Base-by-base conservation (phyloP, 2,329 filamentous ascomycete species). In the Metarhizium humberi region DNA sequence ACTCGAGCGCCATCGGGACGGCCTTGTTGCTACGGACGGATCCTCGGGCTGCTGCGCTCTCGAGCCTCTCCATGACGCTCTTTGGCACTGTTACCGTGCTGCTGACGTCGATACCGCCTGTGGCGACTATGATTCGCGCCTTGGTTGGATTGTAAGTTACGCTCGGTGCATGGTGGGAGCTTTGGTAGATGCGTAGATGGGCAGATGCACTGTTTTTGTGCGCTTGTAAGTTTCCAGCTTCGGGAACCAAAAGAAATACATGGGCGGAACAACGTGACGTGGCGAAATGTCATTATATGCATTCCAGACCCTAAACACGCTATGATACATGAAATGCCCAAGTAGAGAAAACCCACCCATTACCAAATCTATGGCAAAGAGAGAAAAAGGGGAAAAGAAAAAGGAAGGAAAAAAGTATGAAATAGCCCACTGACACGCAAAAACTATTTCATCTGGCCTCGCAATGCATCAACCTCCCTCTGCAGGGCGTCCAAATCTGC, bases 401-500 rank as follows among this genome's bases (percentile, higher is more conserved):
- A 11, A 34, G 3, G 2, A 34, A 34, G 32, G 6, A 34, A 34
- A 34, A 34, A 5, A 40, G 25, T 29, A 40, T 40, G 32, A 34
- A 20, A 20, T 10, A n/a, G 43, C 14, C 42, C 32, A 34, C 7
- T n/a, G 43, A 53, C 52, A 53, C 52, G 16, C 25, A 3, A 11
- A 11, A 18, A 10, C 18, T 34, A 68, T 32, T 57, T 57, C 48
- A 69, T 40, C 60, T 69, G 66, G 20, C 69, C 71, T 53, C 70
- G 64, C 48, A 87, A 64, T 4, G 81, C 86, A 69, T 92, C 87
- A 43, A 92, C 87, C 64, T 92, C 88, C 64, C 80, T 79, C 69
- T 90, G 87, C 59, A 92, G 70, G 25, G 84, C 83, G 50, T 82
- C 80, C 55, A 92, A 70, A 66, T 92, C 87, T 1, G 86, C 86